Evolutionary conservation across 805 yeast genomes (phyloP).

Genomic region (Kuraishia floccosa): DNA sequence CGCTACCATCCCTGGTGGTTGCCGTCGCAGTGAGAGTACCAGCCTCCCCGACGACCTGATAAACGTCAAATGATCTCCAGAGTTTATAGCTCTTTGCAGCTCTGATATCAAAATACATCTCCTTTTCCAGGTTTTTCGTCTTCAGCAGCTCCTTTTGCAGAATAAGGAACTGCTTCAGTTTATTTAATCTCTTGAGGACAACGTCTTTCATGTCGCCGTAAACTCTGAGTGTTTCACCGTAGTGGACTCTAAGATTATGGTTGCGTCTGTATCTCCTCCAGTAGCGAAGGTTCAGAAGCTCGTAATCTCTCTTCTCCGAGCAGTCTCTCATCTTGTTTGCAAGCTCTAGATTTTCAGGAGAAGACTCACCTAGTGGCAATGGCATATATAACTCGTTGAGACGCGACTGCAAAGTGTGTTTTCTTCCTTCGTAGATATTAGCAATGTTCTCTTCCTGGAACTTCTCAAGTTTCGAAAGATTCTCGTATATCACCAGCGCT

Average conservation of each 20-base stretch:
- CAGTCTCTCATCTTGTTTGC: constrained; percentile 15
- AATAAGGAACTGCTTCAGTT: constrained; percentile 18
- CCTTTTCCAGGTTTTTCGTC: constrained; percentile 12
- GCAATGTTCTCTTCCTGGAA: neutral
- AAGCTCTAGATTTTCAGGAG: neutral
- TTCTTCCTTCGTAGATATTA: neutral
- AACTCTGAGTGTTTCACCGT: constrained; percentile 13
- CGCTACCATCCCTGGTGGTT: too few relatives aligned
- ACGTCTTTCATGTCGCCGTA: constrained; percentile 15
- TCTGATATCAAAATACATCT: constrained; percentile 12
- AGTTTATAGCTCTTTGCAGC: constrained; percentile 16
- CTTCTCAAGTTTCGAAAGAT: neutral
- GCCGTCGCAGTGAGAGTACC: too few relatives aligned
- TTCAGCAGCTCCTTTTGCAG: constrained; percentile 15
- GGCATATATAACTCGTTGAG: too few relatives aligned
- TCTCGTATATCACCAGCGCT: neutral
- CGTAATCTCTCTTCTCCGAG: constrained; percentile 20
- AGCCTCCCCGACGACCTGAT: too few relatives aligned
- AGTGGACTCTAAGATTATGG: constrained; percentile 12
- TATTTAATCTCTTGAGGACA: constrained; percentile 16
- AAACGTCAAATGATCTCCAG: constrained; percentile 10
- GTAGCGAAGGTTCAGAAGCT: constrained; percentile 13
- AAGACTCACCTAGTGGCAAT: too few relatives aligned
- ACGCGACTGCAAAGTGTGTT: neutral
- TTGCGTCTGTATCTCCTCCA: constrained; percentile 13